A percentile compares a stretch with the other conserved stretches of the same genome.
phyloP scores from a whole-genome alignment of 2,329 filamentous ascomycete genomes.

The Alternaria consortialis region DNA sequence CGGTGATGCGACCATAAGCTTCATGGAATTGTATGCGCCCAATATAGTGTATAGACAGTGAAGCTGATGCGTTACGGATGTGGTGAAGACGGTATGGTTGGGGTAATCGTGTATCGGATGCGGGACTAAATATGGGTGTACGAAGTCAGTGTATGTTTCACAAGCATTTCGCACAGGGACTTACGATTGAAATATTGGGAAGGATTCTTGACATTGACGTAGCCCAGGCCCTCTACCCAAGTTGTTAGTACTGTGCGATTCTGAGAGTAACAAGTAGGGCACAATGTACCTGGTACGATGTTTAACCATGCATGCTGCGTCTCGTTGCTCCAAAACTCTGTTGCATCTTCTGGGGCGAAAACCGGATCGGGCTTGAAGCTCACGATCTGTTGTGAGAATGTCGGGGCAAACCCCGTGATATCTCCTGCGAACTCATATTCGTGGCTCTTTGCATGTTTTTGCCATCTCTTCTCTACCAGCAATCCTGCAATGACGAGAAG shows the following conservation, averaged over 20 bases:
- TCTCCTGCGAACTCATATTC: conserved; percentile 41
- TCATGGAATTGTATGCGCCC: conserved; percentile 44
- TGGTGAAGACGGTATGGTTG: conserved; percentile 43
- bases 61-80: conserved; percentile 46
- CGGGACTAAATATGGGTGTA: conserved; percentile 20
- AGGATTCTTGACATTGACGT: conserved; percentile 38
- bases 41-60: conserved; percentile 48
- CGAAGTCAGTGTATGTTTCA: too few relatives aligned
- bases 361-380: conserved; percentile 35
- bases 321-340: conserved; percentile 41
- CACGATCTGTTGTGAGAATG: conserved; percentile 45
- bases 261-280: neutral
- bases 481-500: conserved; percentile 41
- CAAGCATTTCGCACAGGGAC: too few relatives aligned
- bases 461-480: conserved; percentile 38
- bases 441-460: conserved; percentile 17
- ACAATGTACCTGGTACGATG: conserved; percentile 40
- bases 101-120: conserved; percentile 45
- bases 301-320: conserved; percentile 44
- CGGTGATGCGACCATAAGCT: conserved; percentile 21
- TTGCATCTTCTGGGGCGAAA: conserved; percentile 42
- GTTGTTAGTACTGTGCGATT: conserved; percentile 2
- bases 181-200: conserved; percentile 29
- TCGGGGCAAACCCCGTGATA: conserved; percentile 45
- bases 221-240: conserved; percentile 41